Evolutionary conservation across 768 basidiomycete species (phyloP).

Genomic region (Agaricus bisporus): DNA sequence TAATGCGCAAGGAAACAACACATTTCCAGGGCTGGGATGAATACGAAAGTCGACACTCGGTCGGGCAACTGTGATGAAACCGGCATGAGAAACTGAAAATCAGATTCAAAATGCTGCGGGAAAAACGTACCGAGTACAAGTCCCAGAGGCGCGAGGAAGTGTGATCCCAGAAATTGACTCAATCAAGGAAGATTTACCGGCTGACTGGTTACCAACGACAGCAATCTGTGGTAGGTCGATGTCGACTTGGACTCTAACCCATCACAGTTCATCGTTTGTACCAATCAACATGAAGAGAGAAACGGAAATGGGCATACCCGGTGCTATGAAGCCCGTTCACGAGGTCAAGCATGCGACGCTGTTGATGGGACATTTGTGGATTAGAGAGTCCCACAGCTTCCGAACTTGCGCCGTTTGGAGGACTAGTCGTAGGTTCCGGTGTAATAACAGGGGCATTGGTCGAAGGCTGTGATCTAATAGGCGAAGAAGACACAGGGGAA

Average conservation of each 20-base stretch:
- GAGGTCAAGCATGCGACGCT: constrained; percentile 50
- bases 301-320: constrained; percentile 35
- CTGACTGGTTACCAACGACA: constrained; percentile 68
- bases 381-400: constrained; percentile 46
- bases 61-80: constrained; percentile 38
- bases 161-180: constrained; percentile 72
- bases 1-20: constrained; percentile 40
- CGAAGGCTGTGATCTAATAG: too few species aligned
- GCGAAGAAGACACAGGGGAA: not conserved
- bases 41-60: constrained; percentile 46
- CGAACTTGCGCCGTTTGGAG: not conserved
- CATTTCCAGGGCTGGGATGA: constrained; percentile 43
- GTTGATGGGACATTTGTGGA: constrained; percentile 30
- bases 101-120: not conserved
- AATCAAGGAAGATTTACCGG: constrained; percentile 73
- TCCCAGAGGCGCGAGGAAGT: constrained; percentile 62
- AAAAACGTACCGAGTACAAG: constrained; percentile 56
- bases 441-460: not conserved
- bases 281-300: not conserved
- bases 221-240: constrained; percentile 71
- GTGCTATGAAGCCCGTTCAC: constrained; percentile 56
- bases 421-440: not conserved
- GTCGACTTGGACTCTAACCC: constrained; percentile 53
- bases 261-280: not conserved
- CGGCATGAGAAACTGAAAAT: too few species aligned